Conservation (phyloP, 1,284 basidiomycete genomes). For the Pyrrhoderma lamaoense region DNA sequence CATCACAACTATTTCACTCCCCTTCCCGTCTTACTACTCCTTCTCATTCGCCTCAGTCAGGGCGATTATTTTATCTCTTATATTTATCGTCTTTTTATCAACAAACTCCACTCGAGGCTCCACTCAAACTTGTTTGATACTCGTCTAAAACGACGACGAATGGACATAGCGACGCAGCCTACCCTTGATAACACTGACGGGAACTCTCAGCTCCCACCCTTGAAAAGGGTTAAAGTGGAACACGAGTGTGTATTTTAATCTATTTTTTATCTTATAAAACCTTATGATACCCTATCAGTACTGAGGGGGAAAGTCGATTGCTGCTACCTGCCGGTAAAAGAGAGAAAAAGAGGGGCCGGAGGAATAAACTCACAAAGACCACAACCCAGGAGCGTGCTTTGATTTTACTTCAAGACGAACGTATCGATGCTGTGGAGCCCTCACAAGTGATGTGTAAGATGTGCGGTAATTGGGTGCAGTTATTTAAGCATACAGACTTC, state of each 20-base stretch:
- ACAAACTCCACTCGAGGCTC: slow-evolving; percentile 5
- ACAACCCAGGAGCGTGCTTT: slow-evolving; percentile 10
- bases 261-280: neutral
- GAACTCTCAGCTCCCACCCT: slow-evolving; percentile 2
- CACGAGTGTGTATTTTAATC: slow-evolving; percentile 10
- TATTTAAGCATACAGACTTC: slow-evolving; percentile 17
- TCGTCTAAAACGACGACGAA: slow-evolving; percentile 3
- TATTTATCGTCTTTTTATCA: slow-evolving; percentile 6
- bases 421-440: slow-evolving; percentile 16
- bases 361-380: too few species aligned
- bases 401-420: slow-evolving; percentile 10
- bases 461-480: slow-evolving; percentile 18
- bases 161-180: slow-evolving; percentile 2
- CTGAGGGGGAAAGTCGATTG: too few species aligned
- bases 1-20: too few species aligned
- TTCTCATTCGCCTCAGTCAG: neutral
- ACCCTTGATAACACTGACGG: neutral
- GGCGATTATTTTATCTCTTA: neutral
- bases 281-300: too few species aligned
- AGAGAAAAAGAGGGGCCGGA: too few species aligned
- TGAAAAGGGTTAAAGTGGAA: slow-evolving; percentile 16
- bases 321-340: too few species aligned
- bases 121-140: slow-evolving; percentile 14
- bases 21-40: too few species aligned
- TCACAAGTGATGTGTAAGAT: slow-evolving; percentile 18